These are phyloP conservation scores for Candida khao-thaluensis DNA, from an alignment of 805 yeast species.

Conservation along the genomic window DNA sequence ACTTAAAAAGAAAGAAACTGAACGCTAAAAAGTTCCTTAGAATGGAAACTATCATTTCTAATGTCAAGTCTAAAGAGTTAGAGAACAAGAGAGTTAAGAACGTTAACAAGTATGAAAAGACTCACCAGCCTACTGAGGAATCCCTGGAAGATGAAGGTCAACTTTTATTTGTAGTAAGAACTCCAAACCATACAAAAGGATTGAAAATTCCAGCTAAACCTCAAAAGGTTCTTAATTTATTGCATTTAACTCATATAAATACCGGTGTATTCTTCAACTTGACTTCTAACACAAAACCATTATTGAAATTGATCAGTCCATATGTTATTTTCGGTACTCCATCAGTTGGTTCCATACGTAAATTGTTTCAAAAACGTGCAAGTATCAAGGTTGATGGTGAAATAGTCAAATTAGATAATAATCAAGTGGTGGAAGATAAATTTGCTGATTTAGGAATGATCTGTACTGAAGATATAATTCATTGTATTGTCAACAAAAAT, in stretches of 20 bases:
- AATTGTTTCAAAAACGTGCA: constrained; percentile 75
- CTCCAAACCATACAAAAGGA: constrained; percentile 57
- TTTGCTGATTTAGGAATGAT: constrained; percentile 63
- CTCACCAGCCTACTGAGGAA: constrained; percentile 19
- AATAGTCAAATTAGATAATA: constrained; percentile 62
- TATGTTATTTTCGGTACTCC: constrained; percentile 75
- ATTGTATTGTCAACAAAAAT: constrained; percentile 66
- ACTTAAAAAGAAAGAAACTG: constrained; percentile 43
- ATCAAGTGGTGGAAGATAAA: constrained; percentile 70
- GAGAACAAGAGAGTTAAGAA: constrained; percentile 68
- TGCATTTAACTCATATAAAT: constrained; percentile 59
- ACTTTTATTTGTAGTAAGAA: constrained; percentile 65
- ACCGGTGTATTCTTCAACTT: constrained; percentile 72
- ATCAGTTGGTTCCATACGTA: constrained; percentile 68
- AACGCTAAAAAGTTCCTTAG: constrained; percentile 59
- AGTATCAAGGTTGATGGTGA: constrained; percentile 45
- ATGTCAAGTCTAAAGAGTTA: constrained; percentile 61
- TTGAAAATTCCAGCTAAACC: constrained; percentile 67
- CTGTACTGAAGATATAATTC: constrained; percentile 79
- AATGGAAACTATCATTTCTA: constrained; percentile 72
- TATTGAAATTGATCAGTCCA: constrained; percentile 68
- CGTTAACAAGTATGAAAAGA: constrained; percentile 54
- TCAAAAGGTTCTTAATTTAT: constrained; percentile 53
- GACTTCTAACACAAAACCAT: constrained; percentile 57
- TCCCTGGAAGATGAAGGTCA: constrained; percentile 27